Evolutionary conservation across 2,329 filamentous ascomycete species (phyloP).

Genomic region (Exophiala oligosperma): DNA sequence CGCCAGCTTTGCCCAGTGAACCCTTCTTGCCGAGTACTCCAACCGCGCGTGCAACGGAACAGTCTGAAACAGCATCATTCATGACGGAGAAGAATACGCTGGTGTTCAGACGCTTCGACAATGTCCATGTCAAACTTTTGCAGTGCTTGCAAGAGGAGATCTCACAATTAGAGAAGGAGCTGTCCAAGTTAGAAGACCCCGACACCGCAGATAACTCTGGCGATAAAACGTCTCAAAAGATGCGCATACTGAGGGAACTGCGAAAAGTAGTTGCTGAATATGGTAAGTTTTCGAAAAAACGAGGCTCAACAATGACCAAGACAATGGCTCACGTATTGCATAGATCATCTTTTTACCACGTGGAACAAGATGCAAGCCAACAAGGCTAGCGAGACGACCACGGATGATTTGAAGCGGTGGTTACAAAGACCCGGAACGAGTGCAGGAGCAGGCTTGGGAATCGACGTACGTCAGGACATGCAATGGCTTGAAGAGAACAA

Average conservation of each 20-base stretch:
- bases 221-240: slow-evolving; percentile 22
- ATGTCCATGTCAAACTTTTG: slow-evolving; percentile 33
- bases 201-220: slow-evolving; percentile 4
- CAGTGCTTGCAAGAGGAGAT: slow-evolving; percentile 39
- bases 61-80: slow-evolving; percentile 25
- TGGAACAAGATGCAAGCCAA: slow-evolving; percentile 29
- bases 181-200: slow-evolving; percentile 31
- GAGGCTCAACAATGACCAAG: neutral
- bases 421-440: slow-evolving; percentile 17
- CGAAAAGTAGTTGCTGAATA: slow-evolving; percentile 29
- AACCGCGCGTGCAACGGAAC: slow-evolving; percentile 14
- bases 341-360: slow-evolving; percentile 29
- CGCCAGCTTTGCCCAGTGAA: slow-evolving; percentile 7
- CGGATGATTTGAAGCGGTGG: slow-evolving; percentile 24
- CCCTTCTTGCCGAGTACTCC: slow-evolving; percentile 6
- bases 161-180: slow-evolving; percentile 32
- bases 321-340: neutral
- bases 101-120: slow-evolving; percentile 37
- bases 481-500: slow-evolving; percentile 23
- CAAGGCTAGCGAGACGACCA: slow-evolving; percentile 20
- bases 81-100: slow-evolving; percentile 28
- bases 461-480: slow-evolving; percentile 22
- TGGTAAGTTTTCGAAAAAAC: slow-evolving; percentile 16
- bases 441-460: slow-evolving; percentile 15
- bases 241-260: slow-evolving; percentile 26